Conservation (phyloP, 108 stramenopile species). For the Parietichytrium sp. region DNA sequence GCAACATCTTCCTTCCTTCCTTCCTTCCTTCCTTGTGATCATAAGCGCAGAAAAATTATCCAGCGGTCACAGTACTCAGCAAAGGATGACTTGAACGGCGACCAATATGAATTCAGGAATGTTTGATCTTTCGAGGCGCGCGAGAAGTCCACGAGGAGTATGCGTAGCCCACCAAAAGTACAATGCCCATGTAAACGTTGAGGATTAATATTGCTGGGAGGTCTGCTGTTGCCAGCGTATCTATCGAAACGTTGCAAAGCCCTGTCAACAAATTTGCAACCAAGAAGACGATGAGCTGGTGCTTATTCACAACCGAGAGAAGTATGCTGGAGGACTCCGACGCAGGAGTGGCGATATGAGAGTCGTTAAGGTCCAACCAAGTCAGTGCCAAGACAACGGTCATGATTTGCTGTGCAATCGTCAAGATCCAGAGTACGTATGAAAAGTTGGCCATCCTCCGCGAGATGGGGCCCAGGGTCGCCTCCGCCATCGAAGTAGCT, state of each 20-base stretch:
- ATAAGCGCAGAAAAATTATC: too few relatives aligned
- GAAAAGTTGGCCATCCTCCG: not conserved
- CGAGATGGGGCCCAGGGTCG: not conserved
- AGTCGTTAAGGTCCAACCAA: not conserved
- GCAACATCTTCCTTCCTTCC: too few relatives aligned
- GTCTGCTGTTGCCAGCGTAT: too few relatives aligned
- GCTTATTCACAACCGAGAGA: constrained; percentile 66
- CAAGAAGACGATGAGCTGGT: constrained; percentile 78
- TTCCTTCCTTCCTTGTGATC: too few relatives aligned
- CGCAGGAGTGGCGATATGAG: not conserved
- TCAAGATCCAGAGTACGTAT: not conserved
- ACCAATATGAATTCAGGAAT: too few relatives aligned
- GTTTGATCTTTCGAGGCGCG: too few relatives aligned
- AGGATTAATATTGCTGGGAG: too few relatives aligned
- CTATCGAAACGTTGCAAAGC: constrained; percentile 72
- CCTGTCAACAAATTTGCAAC: constrained; percentile 82
- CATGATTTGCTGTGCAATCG: not conserved
- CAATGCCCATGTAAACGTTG: too few relatives aligned
- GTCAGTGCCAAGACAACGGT: not conserved
- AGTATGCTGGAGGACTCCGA: not conserved
- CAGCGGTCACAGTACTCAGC: too few relatives aligned
- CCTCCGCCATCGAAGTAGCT: not conserved
- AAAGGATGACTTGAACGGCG: too few relatives aligned
- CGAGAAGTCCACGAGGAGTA: too few relatives aligned
- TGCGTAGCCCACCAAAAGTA: too few relatives aligned